Evolutionary conservation across 495 filamentous ascomycete genomes (phyloP), one percentile per base, ranked within the genome.

Genomic region (Tetracladium setigerum): DNA sequence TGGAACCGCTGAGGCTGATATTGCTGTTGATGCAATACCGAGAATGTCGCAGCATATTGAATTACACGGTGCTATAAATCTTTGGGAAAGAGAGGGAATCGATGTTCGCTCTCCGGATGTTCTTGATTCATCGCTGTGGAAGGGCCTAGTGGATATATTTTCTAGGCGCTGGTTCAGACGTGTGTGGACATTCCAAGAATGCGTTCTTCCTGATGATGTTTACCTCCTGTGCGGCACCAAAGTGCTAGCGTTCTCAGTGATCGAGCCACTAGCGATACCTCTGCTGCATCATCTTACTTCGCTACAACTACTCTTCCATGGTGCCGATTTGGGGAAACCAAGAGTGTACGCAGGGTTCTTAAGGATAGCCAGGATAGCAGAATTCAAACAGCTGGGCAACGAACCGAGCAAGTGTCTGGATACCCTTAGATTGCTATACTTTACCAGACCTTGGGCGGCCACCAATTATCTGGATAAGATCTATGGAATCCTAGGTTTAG

Each of bases 11-110:
- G 46, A 49, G 15, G 15, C 38, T 34, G 38, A 49, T 32, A 32
- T 35, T 33, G 46, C 38, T 34, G 34, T 49, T 15, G 38, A 49
- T 41, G 46, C 46, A 11, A 49, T 49, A 9, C 46, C 46, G 22
- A 41, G 37, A 18, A 49, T 49, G 5, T 24, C 24, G 14, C 1
- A 41, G 24, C 24, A 34, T 19, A 11, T 49, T 16, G 18, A 39
- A 13, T n/a, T 34, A 11, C 27, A 42, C 22, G 38, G 36, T 27
- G 15, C 46, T 24, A 13, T 1, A 8, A 8, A 24, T 5, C n/a
- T 37, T 27, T 49, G 46, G 38, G 38, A 36, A 35, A 35, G 1
- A 11, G 46, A 49, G 27, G 38, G 38, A 19, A 49, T 49, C 36
- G 46, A 5, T 6, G 14, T 35, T 2, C 8, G n/a, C 1, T 42